Conservation (phyloP, 495 filamentous ascomycete species). For the Cercophora newfieldiana region DNA sequence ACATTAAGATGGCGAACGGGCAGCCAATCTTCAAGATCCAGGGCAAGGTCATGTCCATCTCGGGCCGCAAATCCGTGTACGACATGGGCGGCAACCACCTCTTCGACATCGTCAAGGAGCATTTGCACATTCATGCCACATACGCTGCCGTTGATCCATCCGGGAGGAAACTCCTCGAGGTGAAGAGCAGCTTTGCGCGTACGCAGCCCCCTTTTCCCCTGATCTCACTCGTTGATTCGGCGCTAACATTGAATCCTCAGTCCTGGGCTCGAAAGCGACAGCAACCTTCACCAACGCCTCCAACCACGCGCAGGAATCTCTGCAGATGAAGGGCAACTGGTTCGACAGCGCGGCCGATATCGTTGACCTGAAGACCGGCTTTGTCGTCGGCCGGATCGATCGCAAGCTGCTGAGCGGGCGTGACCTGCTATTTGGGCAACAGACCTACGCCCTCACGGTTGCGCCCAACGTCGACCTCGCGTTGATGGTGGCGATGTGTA, state of each 20-base stretch:
- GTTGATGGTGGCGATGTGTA: constrained; percentile 59
- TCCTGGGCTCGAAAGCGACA: constrained; percentile 47
- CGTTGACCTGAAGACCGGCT: constrained; percentile 41
- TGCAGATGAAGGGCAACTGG: constrained; percentile 46
- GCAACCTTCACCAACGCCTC: constrained; percentile 48
- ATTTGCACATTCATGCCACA: constrained; percentile 50
- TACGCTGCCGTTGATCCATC: constrained; percentile 44
- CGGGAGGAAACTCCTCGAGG: constrained; percentile 48
- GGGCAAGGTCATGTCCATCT: constrained; percentile 43
- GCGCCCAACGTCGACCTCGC: constrained; percentile 62
- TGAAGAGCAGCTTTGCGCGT: constrained; percentile 52
- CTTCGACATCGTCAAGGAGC: constrained; percentile 55
- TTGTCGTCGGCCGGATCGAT: constrained; percentile 54
- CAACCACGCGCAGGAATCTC: constrained; percentile 36
- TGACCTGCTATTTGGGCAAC: constrained; percentile 55
- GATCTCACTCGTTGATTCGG: background rate
- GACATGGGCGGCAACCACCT: constrained; percentile 49
- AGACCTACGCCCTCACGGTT: constrained; percentile 60
- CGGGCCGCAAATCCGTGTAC: constrained; percentile 47
- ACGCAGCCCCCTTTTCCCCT: constrained; percentile 32
- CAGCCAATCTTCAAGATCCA: constrained; percentile 53
- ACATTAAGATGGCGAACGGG: constrained; percentile 49
- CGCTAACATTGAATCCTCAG: constrained; percentile 26
- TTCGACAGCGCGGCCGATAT: constrained; percentile 52
- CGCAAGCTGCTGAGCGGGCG: constrained; percentile 55